Evolutionary conservation across 2,329 filamentous ascomycete genomes (phyloP), one percentile per base, ranked within the genome.

Genomic region (Plenodomus lindquistii): DNA sequence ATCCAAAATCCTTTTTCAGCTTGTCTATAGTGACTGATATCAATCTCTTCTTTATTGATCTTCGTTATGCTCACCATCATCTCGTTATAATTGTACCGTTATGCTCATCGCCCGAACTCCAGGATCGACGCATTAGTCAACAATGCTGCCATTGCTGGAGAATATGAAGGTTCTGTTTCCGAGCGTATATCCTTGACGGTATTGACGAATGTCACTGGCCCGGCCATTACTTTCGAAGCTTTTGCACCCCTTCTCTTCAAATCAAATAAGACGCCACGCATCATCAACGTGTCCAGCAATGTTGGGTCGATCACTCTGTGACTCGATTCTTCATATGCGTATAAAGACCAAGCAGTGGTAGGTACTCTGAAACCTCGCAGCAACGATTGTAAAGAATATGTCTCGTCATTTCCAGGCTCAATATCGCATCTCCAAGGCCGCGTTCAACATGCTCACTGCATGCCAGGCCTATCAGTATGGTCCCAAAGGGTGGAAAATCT

Each of bases 361-460:
- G 19, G 42, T 20, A 4, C 15, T 40, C n/a, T 43, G n/a, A 17
- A 10, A 11, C 43, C n/a, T 46, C 24, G 37, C 19, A 6, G 35
- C 15, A 5, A 20, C n/a, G n/a, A n/a, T n/a, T n/a, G n/a, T n/a
- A n/a, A n/a, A n/a, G n/a, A 27, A 20, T 4, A 27, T 9, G 18
- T n/a, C n/a, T n/a, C n/a, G n/a, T n/a, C n/a, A n/a, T n/a, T n/a
- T n/a, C n/a, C 1, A 45, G 18, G 31, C 52, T 1, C 59, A 60
- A 37, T 75, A 75, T 40, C 60, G 66, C 3, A 52, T 60, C 2
- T 66, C 58, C 38, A 75, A 74, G 46, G 60, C 71, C 2, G 72
- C 71, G 3, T 43, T 72, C 46, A 71, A 70, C 24, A 73, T 75
- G 70, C 42, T 73, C n/a, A 66, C 62, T 1, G 67, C 65, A 10